Evolutionary conservation across 2,329 filamentous ascomycete species (phyloP).

Genomic region (Clonostachys sp.): DNA sequence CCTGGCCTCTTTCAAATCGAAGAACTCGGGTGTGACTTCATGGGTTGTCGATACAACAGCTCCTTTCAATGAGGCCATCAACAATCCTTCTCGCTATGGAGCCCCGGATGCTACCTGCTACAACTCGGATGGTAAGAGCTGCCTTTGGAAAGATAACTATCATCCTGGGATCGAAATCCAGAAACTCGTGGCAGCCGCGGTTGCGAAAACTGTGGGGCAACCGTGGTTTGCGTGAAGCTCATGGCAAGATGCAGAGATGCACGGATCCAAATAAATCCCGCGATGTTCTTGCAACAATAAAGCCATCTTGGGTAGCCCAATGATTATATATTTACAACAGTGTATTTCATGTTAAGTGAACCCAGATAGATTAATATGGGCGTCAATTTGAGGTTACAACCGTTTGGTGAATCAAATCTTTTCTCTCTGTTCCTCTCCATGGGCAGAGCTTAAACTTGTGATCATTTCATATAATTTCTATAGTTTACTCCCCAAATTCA

Average conservation of each 20-base stretch:
- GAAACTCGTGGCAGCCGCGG: constrained; percentile 26
- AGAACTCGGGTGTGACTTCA: constrained; percentile 22
- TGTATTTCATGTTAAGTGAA: too few species aligned
- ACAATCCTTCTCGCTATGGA: constrained; percentile 32
- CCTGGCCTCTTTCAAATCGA: constrained; percentile 20
- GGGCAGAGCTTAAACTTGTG: too few species aligned
- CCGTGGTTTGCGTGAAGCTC: too few species aligned
- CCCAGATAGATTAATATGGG: too few species aligned
- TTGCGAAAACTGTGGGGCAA: constrained; percentile 12
- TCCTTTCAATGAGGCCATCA: constrained; percentile 34
- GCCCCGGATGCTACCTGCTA: constrained; percentile 34
- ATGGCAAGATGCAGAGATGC: too few species aligned
- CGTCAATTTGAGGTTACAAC: too few species aligned
- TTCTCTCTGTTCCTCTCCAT: too few species aligned
- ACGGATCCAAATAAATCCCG: too few species aligned
- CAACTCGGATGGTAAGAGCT: constrained; percentile 32
- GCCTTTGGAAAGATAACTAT: constrained; percentile 39
- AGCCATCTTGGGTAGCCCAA: too few species aligned
- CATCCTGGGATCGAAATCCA: constrained; percentile 34
- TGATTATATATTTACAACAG: too few species aligned
- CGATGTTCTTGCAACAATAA: too few species aligned
- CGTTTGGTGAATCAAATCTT: too few species aligned
- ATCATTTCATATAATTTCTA: neutral
- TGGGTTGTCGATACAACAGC: constrained; percentile 31
- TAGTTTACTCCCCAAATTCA: constrained; percentile 12